Evolutionary conservation across 169 alveolate species (phyloP), one percentile per base, ranked within the genome.

Genomic region (Besnoitia besnoiti): DNA sequence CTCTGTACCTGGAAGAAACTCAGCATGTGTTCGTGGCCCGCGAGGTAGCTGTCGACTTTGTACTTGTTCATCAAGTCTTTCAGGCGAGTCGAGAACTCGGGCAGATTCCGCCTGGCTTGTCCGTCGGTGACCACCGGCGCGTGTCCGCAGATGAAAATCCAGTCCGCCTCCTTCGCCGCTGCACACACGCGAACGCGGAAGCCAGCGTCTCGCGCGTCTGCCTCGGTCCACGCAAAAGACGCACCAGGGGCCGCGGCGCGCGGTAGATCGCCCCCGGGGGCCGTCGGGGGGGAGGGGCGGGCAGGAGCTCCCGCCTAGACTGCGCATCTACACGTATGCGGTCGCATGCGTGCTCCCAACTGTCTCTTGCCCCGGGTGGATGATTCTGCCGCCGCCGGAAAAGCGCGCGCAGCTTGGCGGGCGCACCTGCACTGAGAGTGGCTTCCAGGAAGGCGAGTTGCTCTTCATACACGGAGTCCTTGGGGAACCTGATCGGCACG

Each of bases 141-240:
- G 75, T 90, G 93, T 47, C 85, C 90, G n/a, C 62, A 67, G 21
- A 90, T 87, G 82, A 90, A 90, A 8, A 90, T 59, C 93, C 93
- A 90, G 85, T 90, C 93, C 40, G 93, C 93, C 35, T 90, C 93
- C 12, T 42, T 62, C 21, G 76, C 51, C n/a, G 90, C 93, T 90
- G 89, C 82, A 44, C 27, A 77, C 59, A 19, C 7, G 24, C n/a
- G n/a, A n/a, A n/a, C 12, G 24, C 67, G 67, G 67, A 19, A 19
- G 24, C 67, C 12, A 55, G 27, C 55, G 55, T 8, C 55, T 49
- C 30, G 12, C 67, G 67, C 67, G 30, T 21, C 24, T 55, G 30
- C 67, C 7, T n/a, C 1, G 67, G 67, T 19, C 30, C 1, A 55
- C 12, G 55, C 55, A 16, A 55, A 19, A 19, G 24, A 55, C 67